Conservation (phyloP, 75 land plant species). For the Selaginella tamariscina region DNA sequence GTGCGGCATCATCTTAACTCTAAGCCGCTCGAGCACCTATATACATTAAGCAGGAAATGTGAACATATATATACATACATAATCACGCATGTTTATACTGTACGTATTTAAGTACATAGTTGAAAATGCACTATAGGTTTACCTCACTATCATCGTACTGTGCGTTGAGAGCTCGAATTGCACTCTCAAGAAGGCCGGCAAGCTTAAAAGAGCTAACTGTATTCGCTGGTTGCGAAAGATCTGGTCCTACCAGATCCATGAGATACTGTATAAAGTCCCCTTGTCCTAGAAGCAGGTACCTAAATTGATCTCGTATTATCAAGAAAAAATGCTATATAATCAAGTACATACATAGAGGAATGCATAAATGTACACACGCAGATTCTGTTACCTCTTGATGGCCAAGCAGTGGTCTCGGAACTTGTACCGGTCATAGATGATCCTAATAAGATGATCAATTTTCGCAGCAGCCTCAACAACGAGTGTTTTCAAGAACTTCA, state of each 20-base stretch:
- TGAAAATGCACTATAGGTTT: too few species aligned
- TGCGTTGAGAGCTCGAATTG: conserved; percentile 90
- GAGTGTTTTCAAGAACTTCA: neutral
- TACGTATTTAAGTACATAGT: too few species aligned
- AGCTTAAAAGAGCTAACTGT: conserved; percentile 79
- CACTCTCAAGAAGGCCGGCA: conserved; percentile 82
- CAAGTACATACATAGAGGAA: too few species aligned
- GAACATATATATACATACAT: too few species aligned
- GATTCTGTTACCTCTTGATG: neutral
- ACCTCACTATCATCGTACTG: conserved; percentile 93
- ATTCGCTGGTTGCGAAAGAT: neutral
- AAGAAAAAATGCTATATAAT: too few species aligned
- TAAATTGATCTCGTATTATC: too few species aligned
- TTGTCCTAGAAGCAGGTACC: neutral
- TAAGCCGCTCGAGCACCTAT: conserved; percentile 71
- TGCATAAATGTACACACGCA: too few species aligned
- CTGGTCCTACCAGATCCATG: neutral
- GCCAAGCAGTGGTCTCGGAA: conserved; percentile 1
- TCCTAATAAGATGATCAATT: neutral
- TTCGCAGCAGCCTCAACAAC: neutral
- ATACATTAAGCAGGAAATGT: too few species aligned
- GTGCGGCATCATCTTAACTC: conserved; percentile 97
- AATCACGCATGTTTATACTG: too few species aligned
- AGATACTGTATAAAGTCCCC: neutral
- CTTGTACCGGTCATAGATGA: neutral